Percentiles rank a stretch among this genome's conserved stretches.
Conservation (phyloP, 2,329 filamentous ascomycete genomes). For the Chaetomium strumarium region DNA sequence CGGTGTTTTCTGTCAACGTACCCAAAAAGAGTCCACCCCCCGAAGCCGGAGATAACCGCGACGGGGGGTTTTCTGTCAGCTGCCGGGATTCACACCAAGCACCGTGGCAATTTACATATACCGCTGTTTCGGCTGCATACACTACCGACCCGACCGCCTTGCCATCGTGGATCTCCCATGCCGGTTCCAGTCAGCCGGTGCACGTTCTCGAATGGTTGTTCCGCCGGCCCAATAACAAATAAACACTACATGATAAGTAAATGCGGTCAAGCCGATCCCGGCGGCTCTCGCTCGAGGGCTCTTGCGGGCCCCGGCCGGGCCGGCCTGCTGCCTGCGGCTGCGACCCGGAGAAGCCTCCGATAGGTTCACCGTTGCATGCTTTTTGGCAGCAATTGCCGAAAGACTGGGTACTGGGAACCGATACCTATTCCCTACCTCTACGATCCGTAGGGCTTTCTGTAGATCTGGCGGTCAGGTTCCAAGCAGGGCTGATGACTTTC, state of each 20-base stretch:
- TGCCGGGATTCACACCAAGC: too few relatives aligned
- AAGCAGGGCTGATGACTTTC: too few relatives aligned
- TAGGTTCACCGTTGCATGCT: not conserved
- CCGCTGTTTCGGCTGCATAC: not conserved
- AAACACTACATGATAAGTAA: too few relatives aligned
- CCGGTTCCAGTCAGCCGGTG: conserved; percentile 1
- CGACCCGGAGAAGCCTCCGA: conserved; percentile 1
- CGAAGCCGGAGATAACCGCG: conserved; percentile 7
- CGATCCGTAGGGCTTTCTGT: too few relatives aligned
- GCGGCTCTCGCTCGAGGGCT: not conserved
- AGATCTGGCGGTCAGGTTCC: too few relatives aligned
- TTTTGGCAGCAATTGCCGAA: conserved; percentile 1
- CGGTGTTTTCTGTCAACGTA: not conserved
- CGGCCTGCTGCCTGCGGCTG: not conserved
- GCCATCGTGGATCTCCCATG: not conserved
- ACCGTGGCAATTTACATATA: conserved; percentile 2
- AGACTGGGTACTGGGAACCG: too few relatives aligned
- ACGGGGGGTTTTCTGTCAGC: not conserved
- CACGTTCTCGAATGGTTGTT: not conserved
- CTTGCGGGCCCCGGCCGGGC: too few relatives aligned
- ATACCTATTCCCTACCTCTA: too few relatives aligned
- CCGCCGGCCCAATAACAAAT: not conserved
- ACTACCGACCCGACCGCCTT: not conserved
- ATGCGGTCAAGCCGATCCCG: not conserved
- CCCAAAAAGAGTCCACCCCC: not conserved